Percentiles rank a stretch among this genome's conserved stretches.
Conservation (phyloP, 345 rosid genomes). For the Rubroshorea leprosula region DNA sequence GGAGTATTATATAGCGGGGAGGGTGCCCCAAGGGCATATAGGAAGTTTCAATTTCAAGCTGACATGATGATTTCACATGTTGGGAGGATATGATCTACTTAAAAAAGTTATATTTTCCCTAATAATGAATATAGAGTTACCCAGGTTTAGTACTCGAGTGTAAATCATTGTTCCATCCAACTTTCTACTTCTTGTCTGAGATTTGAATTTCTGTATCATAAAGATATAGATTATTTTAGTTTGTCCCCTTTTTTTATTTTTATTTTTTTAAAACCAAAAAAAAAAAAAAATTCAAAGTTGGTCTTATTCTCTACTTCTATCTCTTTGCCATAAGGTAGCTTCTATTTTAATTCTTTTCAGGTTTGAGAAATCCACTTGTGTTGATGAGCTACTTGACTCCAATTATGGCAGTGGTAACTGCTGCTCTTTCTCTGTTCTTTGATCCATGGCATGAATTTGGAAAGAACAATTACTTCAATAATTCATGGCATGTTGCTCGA, state of each 20-base stretch:
- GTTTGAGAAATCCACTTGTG: constrained; percentile 83
- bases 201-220: not conserved
- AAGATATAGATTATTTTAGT: not conserved
- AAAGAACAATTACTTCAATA: constrained; percentile 67
- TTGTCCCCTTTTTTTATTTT: too few relatives aligned
- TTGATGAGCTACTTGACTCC: constrained; percentile 87
- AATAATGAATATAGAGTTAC: not conserved
- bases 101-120: not conserved
- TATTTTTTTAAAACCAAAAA: too few relatives aligned
- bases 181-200: not conserved
- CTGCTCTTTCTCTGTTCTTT: constrained; percentile 69
- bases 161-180: not conserved
- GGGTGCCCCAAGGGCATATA: too few relatives aligned
- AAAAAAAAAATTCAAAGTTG: too few relatives aligned
- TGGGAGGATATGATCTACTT: too few relatives aligned
- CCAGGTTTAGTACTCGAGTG: not conserved
- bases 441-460: constrained; percentile 94
- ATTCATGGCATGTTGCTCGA: constrained; percentile 61
- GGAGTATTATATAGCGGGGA: too few relatives aligned
- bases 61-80: too few relatives aligned
- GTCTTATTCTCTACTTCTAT: not conserved
- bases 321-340: constrained; percentile 5
- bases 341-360: constrained; percentile 35
- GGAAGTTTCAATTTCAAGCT: too few relatives aligned
- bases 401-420: constrained; percentile 81